Evolutionary conservation across 768 basidiomycete species (phyloP), one percentile per base, ranked within the genome.

Genomic region (Pulveroboletus ravenelii): DNA sequence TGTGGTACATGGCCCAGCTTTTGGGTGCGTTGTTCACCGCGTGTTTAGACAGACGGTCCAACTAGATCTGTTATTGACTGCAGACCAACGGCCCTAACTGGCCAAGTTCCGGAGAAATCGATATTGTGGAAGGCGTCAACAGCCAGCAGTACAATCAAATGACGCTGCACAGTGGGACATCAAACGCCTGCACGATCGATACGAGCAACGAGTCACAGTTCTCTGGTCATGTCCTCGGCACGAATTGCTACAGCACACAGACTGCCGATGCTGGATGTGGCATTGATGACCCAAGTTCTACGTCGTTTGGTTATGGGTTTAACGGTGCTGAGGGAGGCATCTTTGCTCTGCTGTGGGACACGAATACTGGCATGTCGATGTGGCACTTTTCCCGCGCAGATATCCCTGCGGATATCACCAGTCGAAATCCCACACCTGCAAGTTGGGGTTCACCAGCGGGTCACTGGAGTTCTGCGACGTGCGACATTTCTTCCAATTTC

Each of bases 91-190:
- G 81, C 8, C 71, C 75, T 2, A 59, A 74, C 40, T 84, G 81
- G 82, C 80, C 80, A 4, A 15, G 31, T 20, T 66, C 53, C 23
- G 82, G 81, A 52, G 86, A 89, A 64, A 83, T 88, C 41, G 89
- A 90, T 59, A 77, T 87, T 45, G 62, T 89, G 9, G 89, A 91
- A 61, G 84, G 85, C 15, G 85, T 89, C 47, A 79, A 89, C 57
- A 59, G 75, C 23, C 74, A 78, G 60, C 52, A 66, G 1, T 69
- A 63, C 27, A 88, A 90, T 56, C 84, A 82, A 51, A 78, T 79
- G 64, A 80, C 86, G 1, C 71, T 89, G 6, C 88, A 89, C 63
- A 82, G 78, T 17, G 70, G 75, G 8, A 60, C 66, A 7, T 63
- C 61, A 13, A 73, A 71, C 34, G 77, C 78, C 69, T 48, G 68